These are phyloP conservation scores for Ceriops tagal DNA, from an alignment of 345 rosid genomes.

Conservation along the genomic window DNA sequence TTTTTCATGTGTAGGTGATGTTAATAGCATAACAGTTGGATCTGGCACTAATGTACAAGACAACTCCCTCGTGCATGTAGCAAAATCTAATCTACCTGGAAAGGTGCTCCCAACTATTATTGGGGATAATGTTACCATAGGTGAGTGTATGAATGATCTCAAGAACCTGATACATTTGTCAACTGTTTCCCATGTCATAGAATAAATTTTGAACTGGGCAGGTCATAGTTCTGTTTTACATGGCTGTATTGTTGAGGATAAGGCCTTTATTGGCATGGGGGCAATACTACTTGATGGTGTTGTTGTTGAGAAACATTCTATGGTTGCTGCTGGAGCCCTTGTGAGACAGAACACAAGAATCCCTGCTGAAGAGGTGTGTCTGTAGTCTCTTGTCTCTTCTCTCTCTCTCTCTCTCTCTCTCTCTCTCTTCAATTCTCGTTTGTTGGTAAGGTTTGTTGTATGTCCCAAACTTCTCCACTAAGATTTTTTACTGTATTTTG, in stretches of 20 bases:
- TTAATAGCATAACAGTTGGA: constrained; percentile 71
- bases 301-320: constrained; percentile 77
- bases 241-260: constrained; percentile 94
- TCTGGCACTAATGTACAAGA: constrained; percentile 95
- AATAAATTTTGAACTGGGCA: constrained; percentile 36
- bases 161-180: background rate
- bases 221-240: constrained; percentile 94
- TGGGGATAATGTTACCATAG: constrained; percentile 95
- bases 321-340: constrained; percentile 98
- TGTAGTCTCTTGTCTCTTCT: background rate
- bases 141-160: constrained; percentile 36
- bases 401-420: background rate
- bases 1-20: constrained; percentile 55
- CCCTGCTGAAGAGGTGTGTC: constrained; percentile 76
- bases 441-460: background rate
- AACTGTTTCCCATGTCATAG: constrained; percentile 6
- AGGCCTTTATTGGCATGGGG: constrained; percentile 88
- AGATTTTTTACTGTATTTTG: background rate
- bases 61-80: constrained; percentile 94
- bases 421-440: background rate
- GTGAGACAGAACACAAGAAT: constrained; percentile 84
- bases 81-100: constrained; percentile 87
- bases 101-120: constrained; percentile 74
- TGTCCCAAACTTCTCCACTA: background rate
- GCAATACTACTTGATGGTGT: constrained; percentile 89